These are phyloP conservation scores for Atkinsonella texensis DNA, from an alignment of 2,329 filamentous ascomycete genomes.

Conservation along the genomic window DNA sequence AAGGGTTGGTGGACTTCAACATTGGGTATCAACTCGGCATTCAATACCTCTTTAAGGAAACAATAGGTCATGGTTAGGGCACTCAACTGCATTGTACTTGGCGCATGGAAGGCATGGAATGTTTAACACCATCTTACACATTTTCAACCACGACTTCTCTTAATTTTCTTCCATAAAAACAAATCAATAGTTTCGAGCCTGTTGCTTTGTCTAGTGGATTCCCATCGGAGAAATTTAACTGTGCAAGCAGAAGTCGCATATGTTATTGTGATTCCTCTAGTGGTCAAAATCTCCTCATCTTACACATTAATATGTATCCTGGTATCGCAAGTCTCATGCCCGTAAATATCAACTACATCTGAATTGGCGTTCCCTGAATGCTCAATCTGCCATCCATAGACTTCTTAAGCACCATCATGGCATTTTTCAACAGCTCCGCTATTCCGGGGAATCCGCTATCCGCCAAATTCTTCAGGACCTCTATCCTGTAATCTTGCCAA, in stretches of 20 bases:
- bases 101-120: neutral
- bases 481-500: constrained; percentile 65
- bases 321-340: neutral
- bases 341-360: neutral
- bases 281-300: neutral
- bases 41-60: neutral
- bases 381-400: constrained; percentile 21
- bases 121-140: constrained; percentile 5
- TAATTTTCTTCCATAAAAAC: no score
- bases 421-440: constrained; percentile 63
- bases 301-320: neutral
- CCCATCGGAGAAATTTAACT: no score
- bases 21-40: neutral
- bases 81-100: constrained; percentile 21
- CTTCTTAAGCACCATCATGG: constrained; percentile 62
- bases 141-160: constrained; percentile 12
- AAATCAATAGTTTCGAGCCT: no score
- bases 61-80: constrained; percentile 6
- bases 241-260: no score
- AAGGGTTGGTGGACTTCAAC: neutral
- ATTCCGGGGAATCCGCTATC: constrained; percentile 53
- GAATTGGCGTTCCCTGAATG: constrained; percentile 10
- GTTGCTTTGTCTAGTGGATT: no score
- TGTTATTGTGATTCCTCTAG: no score
- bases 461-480: constrained; percentile 58